phyloP scores from a whole-genome alignment of 768 basidiomycete genomes.

The Mycena galopus region DNA sequence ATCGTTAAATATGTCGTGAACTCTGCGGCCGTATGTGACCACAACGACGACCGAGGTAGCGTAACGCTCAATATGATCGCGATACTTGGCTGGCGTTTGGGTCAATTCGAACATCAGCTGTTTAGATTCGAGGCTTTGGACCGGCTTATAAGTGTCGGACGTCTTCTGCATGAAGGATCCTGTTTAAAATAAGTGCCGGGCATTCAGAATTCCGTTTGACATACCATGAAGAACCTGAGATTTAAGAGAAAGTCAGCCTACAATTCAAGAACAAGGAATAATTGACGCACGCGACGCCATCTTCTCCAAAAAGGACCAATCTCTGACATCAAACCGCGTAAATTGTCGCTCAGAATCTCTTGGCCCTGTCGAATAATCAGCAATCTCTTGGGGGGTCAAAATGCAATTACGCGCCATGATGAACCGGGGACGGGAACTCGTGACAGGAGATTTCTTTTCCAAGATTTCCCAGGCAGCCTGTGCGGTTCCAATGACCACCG shows the following conservation, averaged over 20 bases:
- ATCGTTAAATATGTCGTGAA: slow-evolving; percentile 58
- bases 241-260: not conserved
- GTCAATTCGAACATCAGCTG: slow-evolving; percentile 57
- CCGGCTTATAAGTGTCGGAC: slow-evolving; percentile 55
- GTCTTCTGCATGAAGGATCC: slow-evolving; percentile 47
- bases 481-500: too few relatives aligned
- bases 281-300: slow-evolving; percentile 57
- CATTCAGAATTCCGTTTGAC: too few relatives aligned
- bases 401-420: slow-evolving; percentile 51
- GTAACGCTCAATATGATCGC: slow-evolving; percentile 51
- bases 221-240: slow-evolving; percentile 58
- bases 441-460: slow-evolving; percentile 62
- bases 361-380: slow-evolving; percentile 43
- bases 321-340: slow-evolving; percentile 59
- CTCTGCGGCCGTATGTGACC: slow-evolving; percentile 57
- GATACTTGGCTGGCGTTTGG: slow-evolving; percentile 50
- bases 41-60: slow-evolving; percentile 61
- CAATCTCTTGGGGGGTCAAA: not conserved
- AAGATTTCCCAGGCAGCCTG: too few relatives aligned
- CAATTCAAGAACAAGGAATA: not conserved
- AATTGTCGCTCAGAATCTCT: slow-evolving; percentile 61
- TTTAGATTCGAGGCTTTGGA: slow-evolving; percentile 63
- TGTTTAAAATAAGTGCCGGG: too few relatives aligned
- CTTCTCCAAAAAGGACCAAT: slow-evolving; percentile 59
- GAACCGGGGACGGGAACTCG: slow-evolving; percentile 62